Percentiles rank a stretch among this genome's conserved stretches.
phyloP scores from a whole-genome alignment of 768 basidiomycete species.

The Mycena filopes region DNA sequence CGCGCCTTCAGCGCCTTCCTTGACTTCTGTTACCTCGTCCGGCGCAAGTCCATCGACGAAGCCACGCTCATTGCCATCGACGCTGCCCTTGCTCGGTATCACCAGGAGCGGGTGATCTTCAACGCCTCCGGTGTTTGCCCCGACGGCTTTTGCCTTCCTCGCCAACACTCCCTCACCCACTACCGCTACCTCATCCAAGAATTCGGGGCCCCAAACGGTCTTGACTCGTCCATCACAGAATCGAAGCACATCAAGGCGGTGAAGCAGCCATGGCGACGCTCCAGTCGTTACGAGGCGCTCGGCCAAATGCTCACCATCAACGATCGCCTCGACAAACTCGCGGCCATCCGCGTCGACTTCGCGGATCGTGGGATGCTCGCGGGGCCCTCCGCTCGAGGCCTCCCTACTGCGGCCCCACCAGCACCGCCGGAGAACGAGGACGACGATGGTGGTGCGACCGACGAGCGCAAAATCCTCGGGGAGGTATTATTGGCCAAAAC shows the following conservation, averaged over 20 bases:
- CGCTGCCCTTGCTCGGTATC: constrained; percentile 31
- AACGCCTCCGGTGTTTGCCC: constrained; percentile 20
- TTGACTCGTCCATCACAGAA: constrained; percentile 50
- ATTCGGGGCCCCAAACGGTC: constrained; percentile 45
- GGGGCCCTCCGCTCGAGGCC: neutral
- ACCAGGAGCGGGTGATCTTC: constrained; percentile 38
- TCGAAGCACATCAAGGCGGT: constrained; percentile 48
- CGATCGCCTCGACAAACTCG: constrained; percentile 42
- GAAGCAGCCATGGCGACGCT: constrained; percentile 45
- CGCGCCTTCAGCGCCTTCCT: constrained; percentile 37
- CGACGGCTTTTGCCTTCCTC: constrained; percentile 39
- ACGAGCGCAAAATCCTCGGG: constrained; percentile 14
- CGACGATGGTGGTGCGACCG: constrained; percentile 13
- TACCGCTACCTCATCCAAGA: constrained; percentile 36
- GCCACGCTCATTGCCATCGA: constrained; percentile 34
- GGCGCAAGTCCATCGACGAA: constrained; percentile 29
- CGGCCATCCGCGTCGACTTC: constrained; percentile 34
- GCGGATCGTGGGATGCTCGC: constrained; percentile 11
- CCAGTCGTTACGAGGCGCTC: constrained; percentile 40
- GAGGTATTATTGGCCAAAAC: constrained; percentile 25
- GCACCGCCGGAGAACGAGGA: constrained; percentile 8
- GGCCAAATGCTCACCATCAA: constrained; percentile 47
- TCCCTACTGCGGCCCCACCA: neutral
- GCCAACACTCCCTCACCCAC: constrained; percentile 46
- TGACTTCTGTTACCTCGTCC: constrained; percentile 46